These are phyloP conservation scores for Eremothecium coryli DNA, from an alignment of 1,139 yeast genomes.

Conservation along the genomic window DNA sequence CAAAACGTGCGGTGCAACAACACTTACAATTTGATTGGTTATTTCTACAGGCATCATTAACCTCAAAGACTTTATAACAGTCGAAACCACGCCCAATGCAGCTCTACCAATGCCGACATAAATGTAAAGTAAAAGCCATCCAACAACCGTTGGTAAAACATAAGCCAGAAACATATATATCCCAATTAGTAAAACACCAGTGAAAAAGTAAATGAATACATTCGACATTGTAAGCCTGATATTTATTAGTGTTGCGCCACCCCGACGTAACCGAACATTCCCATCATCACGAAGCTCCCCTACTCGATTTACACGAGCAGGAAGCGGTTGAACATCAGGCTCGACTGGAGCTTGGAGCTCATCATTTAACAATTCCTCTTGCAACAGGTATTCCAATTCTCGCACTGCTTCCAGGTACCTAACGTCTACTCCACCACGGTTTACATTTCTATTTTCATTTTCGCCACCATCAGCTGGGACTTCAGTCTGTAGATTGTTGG, in stretches of 20 bases:
- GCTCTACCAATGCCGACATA: conserved; percentile 8
- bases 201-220: conserved; percentile 23
- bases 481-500: background rate
- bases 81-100: background rate
- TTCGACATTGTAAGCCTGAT: conserved; percentile 19
- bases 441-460: too few species aligned
- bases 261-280: background rate
- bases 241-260: conserved; percentile 16
- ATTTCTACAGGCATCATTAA: background rate
- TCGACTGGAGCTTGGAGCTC: too few species aligned
- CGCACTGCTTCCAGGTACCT: background rate
- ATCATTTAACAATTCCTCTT: background rate
- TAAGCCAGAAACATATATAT: conserved; percentile 41
- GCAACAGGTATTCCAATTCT: background rate
- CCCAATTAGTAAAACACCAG: conserved; percentile 38
- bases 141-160: conserved; percentile 47
- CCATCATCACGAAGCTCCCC: background rate
- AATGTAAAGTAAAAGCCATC: conserved; percentile 27
- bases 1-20: background rate
- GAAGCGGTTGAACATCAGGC: background rate
- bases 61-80: background rate
- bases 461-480: background rate
- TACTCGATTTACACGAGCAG: background rate
- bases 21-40: background rate
- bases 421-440: background rate